Evolutionary conservation across 495 filamentous ascomycete genomes (phyloP), one percentile per base, ranked within the genome.

Genomic region (Talaromyces proteolyticus): DNA sequence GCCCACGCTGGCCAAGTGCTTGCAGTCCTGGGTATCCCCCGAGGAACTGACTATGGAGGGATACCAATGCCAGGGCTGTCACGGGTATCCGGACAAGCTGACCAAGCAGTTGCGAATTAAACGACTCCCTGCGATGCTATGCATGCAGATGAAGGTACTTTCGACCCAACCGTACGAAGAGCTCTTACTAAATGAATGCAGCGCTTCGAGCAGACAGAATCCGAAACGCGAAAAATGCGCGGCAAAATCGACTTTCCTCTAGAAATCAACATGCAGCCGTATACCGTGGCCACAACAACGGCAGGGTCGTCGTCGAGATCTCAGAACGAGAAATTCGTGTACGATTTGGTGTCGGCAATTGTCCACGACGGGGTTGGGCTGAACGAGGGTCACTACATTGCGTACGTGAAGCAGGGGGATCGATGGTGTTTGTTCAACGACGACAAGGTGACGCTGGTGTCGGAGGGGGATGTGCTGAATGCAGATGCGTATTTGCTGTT

Each of bases 401-500:
- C 81, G n/a, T 96, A 92, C 65, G 87, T 85, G 43, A 72, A 88
- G 18, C 82, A 87, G 44, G 87, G 85, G 19, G 82, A 87, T 44
- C 82, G 92, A 80, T 96, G 91, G 91, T 90, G 91, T 61, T 75
- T 81, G 23, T 95, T 95, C 72, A 90, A 96, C 55, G 91, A 96
- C 64, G 89, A 89, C 60, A 86, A 86, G 60, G 91, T 96, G 40
- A 89, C 88, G 42, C 56, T 88, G 44, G 89, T 86, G 18, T 75
- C 73, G 16, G 87, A 90, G 56, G 78, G 81, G 6, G 85, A 95
- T 46, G 91, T 95, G 6, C 75, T 96, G 20, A 78, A 74, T 21
- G 86, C 86, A 37, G 76, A 91, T 57, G 90, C 91, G 10, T 96
- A 95, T 64, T 68, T 96, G 37, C 67, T 96, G 36, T 92, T 95